Percentiles rank a stretch among this genome's conserved stretches.
These are phyloP conservation scores for Gastroboletus turbinatus DNA, from an alignment of 1,284 basidiomycete genomes.

Conservation along the genomic window DNA sequence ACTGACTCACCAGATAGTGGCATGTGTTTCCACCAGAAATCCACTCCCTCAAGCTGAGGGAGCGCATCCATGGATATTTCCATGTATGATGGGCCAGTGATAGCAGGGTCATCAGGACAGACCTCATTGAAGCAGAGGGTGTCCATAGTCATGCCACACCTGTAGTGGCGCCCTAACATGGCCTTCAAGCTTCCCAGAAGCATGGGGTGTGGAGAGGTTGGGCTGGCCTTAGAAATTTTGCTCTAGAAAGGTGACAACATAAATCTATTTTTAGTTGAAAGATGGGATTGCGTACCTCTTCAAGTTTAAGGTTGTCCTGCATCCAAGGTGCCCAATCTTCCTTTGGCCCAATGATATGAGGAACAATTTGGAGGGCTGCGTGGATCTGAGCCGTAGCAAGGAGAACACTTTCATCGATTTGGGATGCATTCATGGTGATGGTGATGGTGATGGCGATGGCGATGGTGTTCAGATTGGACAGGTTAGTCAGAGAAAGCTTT, in stretches of 20 bases:
- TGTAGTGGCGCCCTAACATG: background rate
- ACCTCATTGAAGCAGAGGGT: background rate
- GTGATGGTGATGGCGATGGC: too few species aligned
- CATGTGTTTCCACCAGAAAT: background rate
- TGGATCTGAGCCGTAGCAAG: background rate
- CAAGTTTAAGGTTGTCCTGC: background rate
- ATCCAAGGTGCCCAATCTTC: conserved; percentile 1
- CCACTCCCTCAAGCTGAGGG: background rate
- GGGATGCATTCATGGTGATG: too few species aligned
- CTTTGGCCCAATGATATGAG: background rate
- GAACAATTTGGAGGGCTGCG: background rate
- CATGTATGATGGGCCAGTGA: background rate
- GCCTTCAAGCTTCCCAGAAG: background rate
- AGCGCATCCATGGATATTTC: background rate
- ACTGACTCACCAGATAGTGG: background rate
- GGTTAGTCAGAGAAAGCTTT: too few species aligned
- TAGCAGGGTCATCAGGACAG: background rate
- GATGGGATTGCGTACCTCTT: background rate
- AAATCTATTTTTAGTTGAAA: background rate
- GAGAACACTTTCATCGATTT: background rate
- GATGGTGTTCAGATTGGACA: too few species aligned
- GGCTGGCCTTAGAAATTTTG: background rate
- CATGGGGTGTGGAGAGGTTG: background rate
- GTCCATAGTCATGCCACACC: background rate
- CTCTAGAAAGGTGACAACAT: background rate